These are phyloP conservation scores for Lepraria neglecta DNA, from an alignment of 495 filamentous ascomycete genomes.

Conservation along the genomic window DNA sequence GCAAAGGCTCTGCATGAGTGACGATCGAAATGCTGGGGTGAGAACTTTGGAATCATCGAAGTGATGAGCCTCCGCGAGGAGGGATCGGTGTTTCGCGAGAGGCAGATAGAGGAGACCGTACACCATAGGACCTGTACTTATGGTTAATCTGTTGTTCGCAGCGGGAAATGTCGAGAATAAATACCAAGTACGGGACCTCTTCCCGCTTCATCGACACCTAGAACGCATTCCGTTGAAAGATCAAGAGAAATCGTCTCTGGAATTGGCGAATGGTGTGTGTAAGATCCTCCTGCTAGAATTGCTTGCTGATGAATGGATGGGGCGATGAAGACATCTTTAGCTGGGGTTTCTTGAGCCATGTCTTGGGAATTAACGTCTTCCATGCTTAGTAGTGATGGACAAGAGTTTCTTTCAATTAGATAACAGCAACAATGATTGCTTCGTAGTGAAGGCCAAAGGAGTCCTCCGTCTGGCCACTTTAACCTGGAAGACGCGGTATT, in stretches of 20 bases:
- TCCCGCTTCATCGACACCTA: constrained; percentile 94
- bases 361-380: constrained; percentile 43
- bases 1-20: constrained; percentile 70
- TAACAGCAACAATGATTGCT: neutral
- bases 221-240: constrained; percentile 46
- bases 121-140: constrained; percentile 71
- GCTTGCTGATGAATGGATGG: constrained; percentile 62
- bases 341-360: constrained; percentile 50
- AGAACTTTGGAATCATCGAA: constrained; percentile 93
- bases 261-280: constrained; percentile 75
- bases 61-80: constrained; percentile 68
- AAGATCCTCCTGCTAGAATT: constrained; percentile 67
- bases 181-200: constrained; percentile 79
- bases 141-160: neutral
- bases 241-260: constrained; percentile 46
- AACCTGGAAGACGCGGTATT: neutral
- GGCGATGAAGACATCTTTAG: constrained; percentile 60
- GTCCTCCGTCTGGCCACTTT: neutral
- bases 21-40: constrained; percentile 62
- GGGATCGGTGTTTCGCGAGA: constrained; percentile 53
- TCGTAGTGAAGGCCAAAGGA: neutral
- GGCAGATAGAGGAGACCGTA: constrained; percentile 89
- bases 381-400: constrained; percentile 30
- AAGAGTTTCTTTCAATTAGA: neutral
- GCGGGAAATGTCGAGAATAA: neutral